These are phyloP conservation scores for Colletotrichum neosansevieriae DNA, from an alignment of 2,329 filamentous ascomycete species.

Conservation along the genomic window DNA sequence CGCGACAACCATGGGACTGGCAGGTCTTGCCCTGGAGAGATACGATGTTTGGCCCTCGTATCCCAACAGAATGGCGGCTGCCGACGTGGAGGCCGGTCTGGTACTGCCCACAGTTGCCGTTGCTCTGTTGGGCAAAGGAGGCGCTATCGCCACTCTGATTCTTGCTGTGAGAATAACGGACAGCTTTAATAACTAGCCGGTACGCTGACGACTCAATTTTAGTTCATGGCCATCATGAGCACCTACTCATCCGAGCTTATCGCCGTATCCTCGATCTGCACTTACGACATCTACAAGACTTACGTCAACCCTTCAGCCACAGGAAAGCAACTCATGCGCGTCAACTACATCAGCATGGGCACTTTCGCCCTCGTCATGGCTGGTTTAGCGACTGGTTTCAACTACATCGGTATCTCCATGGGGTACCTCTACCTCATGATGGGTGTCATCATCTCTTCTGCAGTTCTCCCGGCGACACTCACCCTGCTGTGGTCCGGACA, in stretches of 20 bases:
- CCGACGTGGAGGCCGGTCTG: constrained; percentile 84
- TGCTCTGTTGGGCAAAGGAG: constrained; percentile 83
- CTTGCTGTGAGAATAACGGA: constrained; percentile 62
- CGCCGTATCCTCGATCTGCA: constrained; percentile 84
- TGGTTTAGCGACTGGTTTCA: constrained; percentile 76
- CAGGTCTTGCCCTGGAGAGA: constrained; percentile 82
- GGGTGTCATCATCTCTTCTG: constrained; percentile 84
- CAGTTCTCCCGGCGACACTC: constrained; percentile 80
- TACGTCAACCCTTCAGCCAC: constrained; percentile 81
- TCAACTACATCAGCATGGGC: constrained; percentile 74
- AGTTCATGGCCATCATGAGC: constrained; percentile 89
- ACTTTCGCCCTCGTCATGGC: constrained; percentile 80
- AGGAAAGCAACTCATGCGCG: constrained; percentile 78
- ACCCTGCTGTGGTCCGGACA: constrained; percentile 81
- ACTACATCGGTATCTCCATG: constrained; percentile 78
- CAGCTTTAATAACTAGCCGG: no score
- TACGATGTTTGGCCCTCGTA: constrained; percentile 79
- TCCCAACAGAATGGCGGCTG: constrained; percentile 76
- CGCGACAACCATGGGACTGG: constrained; percentile 88
- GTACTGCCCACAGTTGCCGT: constrained; percentile 89
- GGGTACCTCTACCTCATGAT: constrained; percentile 86
- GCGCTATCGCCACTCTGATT: constrained; percentile 81
- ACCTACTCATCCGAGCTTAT: constrained; percentile 87
- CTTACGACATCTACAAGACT: constrained; percentile 85
- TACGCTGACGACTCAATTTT: neutral